Evolutionary conservation across 2,329 filamentous ascomycete genomes (phyloP).

Genomic region (Aspergillus candidus): DNA sequence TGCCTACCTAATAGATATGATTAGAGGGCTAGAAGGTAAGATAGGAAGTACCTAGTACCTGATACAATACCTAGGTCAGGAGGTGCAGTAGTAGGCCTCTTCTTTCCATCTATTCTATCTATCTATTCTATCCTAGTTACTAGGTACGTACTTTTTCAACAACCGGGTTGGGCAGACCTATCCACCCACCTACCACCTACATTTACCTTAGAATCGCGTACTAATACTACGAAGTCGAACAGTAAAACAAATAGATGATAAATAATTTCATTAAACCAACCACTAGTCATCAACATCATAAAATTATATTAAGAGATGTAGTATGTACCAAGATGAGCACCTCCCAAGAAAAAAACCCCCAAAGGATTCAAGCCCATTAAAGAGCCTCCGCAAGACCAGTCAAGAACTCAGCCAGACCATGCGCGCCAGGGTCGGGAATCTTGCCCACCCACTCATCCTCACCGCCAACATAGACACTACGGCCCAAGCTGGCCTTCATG

Average conservation of each 20-base stretch:
- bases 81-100: too few relatives aligned
- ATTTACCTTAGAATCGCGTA: conserved; percentile 2
- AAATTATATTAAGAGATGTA: conserved; percentile 13
- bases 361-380: conserved; percentile 15
- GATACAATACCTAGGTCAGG: too few relatives aligned
- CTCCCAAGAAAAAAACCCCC: conserved; percentile 4
- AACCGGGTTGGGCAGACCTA: too few relatives aligned
- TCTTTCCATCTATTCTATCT: too few relatives aligned
- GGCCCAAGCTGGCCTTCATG: conserved; percentile 83
- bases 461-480: conserved; percentile 76
- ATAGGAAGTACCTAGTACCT: too few relatives aligned
- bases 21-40: too few relatives aligned
- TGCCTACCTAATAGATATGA: too few relatives aligned
- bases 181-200: too few relatives aligned
- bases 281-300: conserved; percentile 10
- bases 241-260: conserved; percentile 2
- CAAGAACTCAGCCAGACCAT: conserved; percentile 81
- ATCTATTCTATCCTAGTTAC: too few relatives aligned
- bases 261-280: conserved; percentile 8
- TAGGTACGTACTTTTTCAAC: too few relatives aligned
- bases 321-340: conserved; percentile 22
- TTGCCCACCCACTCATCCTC: conserved; percentile 58
- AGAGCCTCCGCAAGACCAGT: conserved; percentile 60
- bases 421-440: conserved; percentile 66
- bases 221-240: neutral